Percentiles rank a stretch among this genome's conserved stretches.
Evolutionary conservation across 768 basidiomycete species (phyloP).

Genomic region (Nidula microcarpa): DNA sequence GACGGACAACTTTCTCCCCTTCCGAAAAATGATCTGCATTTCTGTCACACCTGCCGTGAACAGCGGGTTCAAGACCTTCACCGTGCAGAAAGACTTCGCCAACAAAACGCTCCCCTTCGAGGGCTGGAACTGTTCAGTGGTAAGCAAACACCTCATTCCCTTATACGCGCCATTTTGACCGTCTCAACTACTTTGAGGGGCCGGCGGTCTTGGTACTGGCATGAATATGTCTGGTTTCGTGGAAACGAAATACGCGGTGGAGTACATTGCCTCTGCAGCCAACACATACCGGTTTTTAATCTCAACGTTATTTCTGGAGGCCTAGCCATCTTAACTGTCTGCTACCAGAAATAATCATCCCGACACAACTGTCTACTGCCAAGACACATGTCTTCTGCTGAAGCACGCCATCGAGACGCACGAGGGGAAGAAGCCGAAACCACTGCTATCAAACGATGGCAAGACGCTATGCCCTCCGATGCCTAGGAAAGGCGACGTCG

Average conservation of each 20-base stretch:
- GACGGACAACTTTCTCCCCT: constrained; percentile 14
- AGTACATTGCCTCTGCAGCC: constrained; percentile 61
- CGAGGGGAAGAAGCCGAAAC: constrained; percentile 34
- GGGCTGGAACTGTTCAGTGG: constrained; percentile 72
- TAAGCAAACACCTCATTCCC: constrained; percentile 16
- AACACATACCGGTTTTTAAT: constrained; percentile 55
- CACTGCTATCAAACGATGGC: constrained; percentile 39
- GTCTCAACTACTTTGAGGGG: constrained; percentile 38
- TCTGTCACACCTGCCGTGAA: constrained; percentile 37
- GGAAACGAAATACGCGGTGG: constrained; percentile 66
- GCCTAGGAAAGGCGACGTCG: constrained; percentile 58
- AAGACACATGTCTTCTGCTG: constrained; percentile 58
- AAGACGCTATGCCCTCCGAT: constrained; percentile 34
- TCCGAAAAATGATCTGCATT: constrained; percentile 17
- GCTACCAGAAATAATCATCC: constrained; percentile 58
- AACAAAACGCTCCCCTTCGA: constrained; percentile 40
- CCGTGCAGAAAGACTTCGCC: constrained; percentile 22
- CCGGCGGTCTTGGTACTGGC: constrained; percentile 72
- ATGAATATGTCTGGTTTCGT: constrained; percentile 60
- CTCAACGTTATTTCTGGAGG: background rate
- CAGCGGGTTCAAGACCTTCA: constrained; percentile 25
- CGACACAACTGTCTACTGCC: constrained; percentile 55
- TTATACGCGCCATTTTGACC: background rate
- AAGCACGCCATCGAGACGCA: constrained; percentile 50
- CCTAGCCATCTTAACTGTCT: background rate